Base-by-base conservation (phyloP, 805 yeast genomes). In the Pichia phayaonensis region DNA sequence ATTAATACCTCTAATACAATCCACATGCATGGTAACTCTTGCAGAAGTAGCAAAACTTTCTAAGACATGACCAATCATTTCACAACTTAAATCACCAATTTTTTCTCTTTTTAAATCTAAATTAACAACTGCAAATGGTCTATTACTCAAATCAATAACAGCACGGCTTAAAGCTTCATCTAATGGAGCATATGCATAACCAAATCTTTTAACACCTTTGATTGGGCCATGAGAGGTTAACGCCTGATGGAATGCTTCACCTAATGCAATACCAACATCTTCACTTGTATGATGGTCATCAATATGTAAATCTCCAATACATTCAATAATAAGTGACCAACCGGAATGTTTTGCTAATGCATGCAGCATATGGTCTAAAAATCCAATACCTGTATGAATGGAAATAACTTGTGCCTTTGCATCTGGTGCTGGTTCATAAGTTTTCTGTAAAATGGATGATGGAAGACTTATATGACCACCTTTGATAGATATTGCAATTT, bases 211-310 rank as follows among this genome's bases (percentile, higher is more conserved):
- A 51, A 92, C 90, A 49, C 99, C 99, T 59, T 80, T 79, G 21
- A 92, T 85, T 29, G 82, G 86, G 22, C 97, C 98, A 26, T 50
- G 53, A 12, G 47, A 42, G 27, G 53, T 50, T 54, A 94, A 69
- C 1, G 98, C 98, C 59, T 84, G 71, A 61, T 89, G 86, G 72
- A 94, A 90, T 10, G 97, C 94, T 60, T 74, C 73, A 10, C 99
- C 99, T 34, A 94, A 71, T 1, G 97, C 90, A 59, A 94, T 88
- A 43, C 92, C 97, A 55, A 89, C 88, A 69, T 94, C 99, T 68
- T 94, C 99, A 5, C 96, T 85, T 1, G 96, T 82, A 69, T 94
- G 99, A 67, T 94, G 99, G 69, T 94, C 99, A 67, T 94, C 99
- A 49, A 94, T 90, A 67, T 90, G 95, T 59, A 90, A 72, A 66